These are phyloP conservation scores for Hyaloscypha finlandica DNA, from an alignment of 495 filamentous ascomycete species.

Conservation along the genomic window DNA sequence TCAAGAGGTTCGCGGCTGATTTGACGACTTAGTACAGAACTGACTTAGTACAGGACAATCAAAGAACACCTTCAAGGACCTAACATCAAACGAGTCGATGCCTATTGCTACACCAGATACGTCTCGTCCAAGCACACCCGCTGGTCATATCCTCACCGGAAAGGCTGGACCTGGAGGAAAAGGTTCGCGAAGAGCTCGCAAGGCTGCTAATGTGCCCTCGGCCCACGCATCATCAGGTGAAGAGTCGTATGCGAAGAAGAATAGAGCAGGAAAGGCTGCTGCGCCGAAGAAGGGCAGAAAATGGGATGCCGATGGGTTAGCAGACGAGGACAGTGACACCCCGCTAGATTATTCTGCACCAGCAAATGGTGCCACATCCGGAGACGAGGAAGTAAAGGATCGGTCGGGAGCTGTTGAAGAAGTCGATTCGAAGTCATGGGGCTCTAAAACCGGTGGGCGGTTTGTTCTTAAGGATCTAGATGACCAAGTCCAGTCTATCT, in stretches of 20 bases:
- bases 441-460: constrained; percentile 79
- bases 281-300: constrained; percentile 80
- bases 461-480: constrained; percentile 93
- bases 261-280: constrained; percentile 43
- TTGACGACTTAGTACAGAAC: background rate
- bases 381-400: constrained; percentile 49
- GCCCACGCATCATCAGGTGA: constrained; percentile 82
- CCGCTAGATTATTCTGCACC: constrained; percentile 84
- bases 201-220: constrained; percentile 62
- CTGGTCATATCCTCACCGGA: constrained; percentile 64
- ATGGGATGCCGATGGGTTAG: constrained; percentile 89
- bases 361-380: constrained; percentile 50
- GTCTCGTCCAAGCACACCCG: constrained; percentile 79
- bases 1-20: constrained; percentile 21
- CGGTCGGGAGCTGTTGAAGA: constrained; percentile 60
- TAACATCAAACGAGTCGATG: constrained; percentile 59
- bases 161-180: constrained; percentile 72
- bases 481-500: constrained; percentile 88
- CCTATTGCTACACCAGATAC: constrained; percentile 71
- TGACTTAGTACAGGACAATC: constrained; percentile 36
- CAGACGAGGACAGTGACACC: constrained; percentile 80
- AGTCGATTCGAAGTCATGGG: constrained; percentile 78
- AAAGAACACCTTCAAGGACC: constrained; percentile 43
- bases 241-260: constrained; percentile 62
- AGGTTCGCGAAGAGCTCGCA: constrained; percentile 79